These are phyloP conservation scores for Leccinum glutinopallens DNA, from an alignment of 1,284 basidiomycete genomes.

Conservation along the genomic window DNA sequence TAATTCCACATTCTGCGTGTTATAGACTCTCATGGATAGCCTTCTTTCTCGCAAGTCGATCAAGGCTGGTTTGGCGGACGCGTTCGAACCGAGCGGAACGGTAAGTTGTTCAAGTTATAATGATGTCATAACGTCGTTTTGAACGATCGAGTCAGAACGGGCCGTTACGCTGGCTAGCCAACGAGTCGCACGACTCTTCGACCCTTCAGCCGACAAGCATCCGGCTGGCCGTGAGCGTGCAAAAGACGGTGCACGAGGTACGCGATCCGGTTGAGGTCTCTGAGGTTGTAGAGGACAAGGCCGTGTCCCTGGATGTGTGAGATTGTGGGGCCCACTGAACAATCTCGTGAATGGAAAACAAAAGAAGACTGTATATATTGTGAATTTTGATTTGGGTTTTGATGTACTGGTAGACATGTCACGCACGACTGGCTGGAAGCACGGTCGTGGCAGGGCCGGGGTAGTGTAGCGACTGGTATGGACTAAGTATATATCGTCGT, in stretches of 20 bases:
- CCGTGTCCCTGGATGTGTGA: neutral
- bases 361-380: neutral
- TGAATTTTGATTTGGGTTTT: neutral
- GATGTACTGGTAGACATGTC: neutral
- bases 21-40: constrained; percentile 7
- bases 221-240: neutral
- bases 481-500: no score
- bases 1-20: neutral
- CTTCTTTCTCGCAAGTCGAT: constrained; percentile 1
- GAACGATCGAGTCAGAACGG: neutral
- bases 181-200: neutral
- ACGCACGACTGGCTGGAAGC: no score
- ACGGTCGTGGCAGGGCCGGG: no score
- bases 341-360: neutral
- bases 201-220: neutral
- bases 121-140: neutral
- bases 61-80: neutral
- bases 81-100: neutral
- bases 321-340: neutral
- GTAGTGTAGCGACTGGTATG: no score
- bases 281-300: neutral
- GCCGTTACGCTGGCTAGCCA: neutral
- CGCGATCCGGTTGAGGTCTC: neutral
- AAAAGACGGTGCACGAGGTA: neutral
- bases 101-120: neutral